Base-by-base conservation (phyloP, 2,329 filamentous ascomycete genomes). In the Xylaria sp. region DNA sequence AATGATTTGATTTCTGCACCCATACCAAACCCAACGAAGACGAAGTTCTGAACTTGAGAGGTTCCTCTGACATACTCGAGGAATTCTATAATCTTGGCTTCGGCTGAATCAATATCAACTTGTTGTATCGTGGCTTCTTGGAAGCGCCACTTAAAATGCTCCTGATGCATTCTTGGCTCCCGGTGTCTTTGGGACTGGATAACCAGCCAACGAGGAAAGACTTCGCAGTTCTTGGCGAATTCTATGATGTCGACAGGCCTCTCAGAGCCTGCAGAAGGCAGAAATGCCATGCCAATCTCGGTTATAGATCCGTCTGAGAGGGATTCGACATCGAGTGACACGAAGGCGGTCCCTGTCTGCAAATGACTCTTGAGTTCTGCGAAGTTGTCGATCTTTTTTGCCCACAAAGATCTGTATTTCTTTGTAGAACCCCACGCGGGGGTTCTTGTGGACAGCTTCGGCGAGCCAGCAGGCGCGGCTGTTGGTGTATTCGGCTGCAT, bases 281-380 rank as follows among this genome's bases (percentile, higher is more conserved):
- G 28, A 64, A 41, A 59, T 31, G 62, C 62, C 54, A 64, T n/a
- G 62, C 62, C 62, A 43, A 64, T 59, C 55, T 64, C 62, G 62
- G n/a, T 64, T 28, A 64, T 64, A 12, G 13, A 33, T 12, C 62
- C 62, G 52, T 41, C 31, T 57, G 20, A 33, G 20, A 36, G 23
- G 51, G 31, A 20, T 59, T 64, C 36, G 36, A 59, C 33, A 59
- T 59, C 54, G 55, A 64, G 25, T n/a, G 62, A 64, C 54, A 64
- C 43, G 4, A 64, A 64, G 43, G 54, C 43, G 46, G 62, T 59
- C 28, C n/a, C 51, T 13, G 43, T 28, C 33, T 59, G 18, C 54
- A 64, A 59, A 36, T 58, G 54, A 23, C 39, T 10, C 62, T 64
- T 52, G 25, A 64, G 55, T 64, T 54, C 54, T 59, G 54, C 62